Evolutionary conservation across 2,329 filamentous ascomycete genomes (phyloP).

Genomic region (Aspergillus niger): DNA sequence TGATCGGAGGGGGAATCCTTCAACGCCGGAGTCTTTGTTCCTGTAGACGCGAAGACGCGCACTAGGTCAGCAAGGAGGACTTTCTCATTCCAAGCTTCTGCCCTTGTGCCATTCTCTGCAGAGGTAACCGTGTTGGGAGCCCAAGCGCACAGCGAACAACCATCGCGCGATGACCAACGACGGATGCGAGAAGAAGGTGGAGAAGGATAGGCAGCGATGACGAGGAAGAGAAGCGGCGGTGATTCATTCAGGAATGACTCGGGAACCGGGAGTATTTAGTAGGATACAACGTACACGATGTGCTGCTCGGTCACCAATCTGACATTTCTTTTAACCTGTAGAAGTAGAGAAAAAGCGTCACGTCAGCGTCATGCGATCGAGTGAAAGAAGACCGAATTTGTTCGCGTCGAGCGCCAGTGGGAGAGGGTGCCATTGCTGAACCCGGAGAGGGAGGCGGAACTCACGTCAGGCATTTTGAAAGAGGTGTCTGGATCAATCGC

Average conservation of each 20-base stretch:
- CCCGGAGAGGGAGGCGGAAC: conserved; percentile 15
- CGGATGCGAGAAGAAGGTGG: not conserved
- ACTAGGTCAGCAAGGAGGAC: not conserved
- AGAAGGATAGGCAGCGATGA: not conserved
- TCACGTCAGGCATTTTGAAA: conserved; percentile 40
- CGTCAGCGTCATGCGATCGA: conserved; percentile 28
- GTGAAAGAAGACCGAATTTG: not conserved
- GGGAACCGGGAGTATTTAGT: conserved; percentile 11
- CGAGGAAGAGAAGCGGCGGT: conserved; percentile 10
- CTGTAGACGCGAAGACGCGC: conserved; percentile 47
- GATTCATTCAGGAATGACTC: conserved; percentile 4
- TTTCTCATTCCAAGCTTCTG: not conserved
- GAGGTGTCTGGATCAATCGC: conserved; percentile 3
- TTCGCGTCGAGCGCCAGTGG: conserved; percentile 11
- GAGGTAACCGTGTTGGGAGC: not conserved
- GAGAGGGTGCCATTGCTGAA: not conserved
- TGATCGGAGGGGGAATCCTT: conserved; percentile 87
- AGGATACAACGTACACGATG: conserved; percentile 68
- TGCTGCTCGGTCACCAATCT: conserved; percentile 92
- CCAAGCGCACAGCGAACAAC: not conserved
- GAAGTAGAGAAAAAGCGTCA: conserved; percentile 1
- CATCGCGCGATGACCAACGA: conserved; percentile 5
- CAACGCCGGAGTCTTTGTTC: conserved; percentile 76
- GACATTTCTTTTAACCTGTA: conserved; percentile 76
- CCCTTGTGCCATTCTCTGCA: not conserved